Evolutionary conservation across 129 eudicot species (phyloP), one percentile per base, ranked within the genome.

Genomic region (Helianthus tuberosus): DNA sequence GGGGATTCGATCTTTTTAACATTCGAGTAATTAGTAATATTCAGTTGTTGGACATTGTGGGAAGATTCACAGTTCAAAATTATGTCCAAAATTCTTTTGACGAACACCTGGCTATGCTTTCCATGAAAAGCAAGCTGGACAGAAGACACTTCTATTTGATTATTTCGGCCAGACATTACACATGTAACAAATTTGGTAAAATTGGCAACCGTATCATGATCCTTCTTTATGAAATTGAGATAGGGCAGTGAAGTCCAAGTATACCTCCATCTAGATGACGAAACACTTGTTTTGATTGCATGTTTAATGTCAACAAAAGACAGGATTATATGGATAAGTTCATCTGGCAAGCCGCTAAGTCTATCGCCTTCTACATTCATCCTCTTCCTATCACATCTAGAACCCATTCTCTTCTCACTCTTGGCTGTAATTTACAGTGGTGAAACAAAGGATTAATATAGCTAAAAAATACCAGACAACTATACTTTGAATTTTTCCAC

Each of bases 301-400:
- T 10, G 29, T 50, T 59, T 74, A 6, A 11, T 74, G 68, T 29
- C 43, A 7, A 14, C 6, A 52, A 49, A 75, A 51, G 72, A 64
- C 11, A 75, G 72, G 38, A 75, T 75, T 41, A 63, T 65, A 38
- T 12, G 27, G 41, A 75, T 75, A 36, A 75, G 51, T 20, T 49
- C 71, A 36, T 75, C 54, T 0, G 79, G 72, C 72, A 74, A 74
- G 53, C 50, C 36, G 71, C 79, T 74, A 3, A 74, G 27, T 16
- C 69, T 15, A 64, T 74, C 71, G 3, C 32, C 36, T 17, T 62
- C 69, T n/a, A 61, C 35, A 15, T 51, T 52, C 50, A 52, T 32
- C 3, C 49, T 52, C 11, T 5, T 49, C 0, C n/a, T n/a, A 4
- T 51, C 13, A 49, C 11, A 3, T 11, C 8, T 20, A n/a, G 27